Evolutionary conservation across 1,284 basidiomycete genomes (phyloP).

Genomic region (Ustanciosporium gigantosporum): DNA sequence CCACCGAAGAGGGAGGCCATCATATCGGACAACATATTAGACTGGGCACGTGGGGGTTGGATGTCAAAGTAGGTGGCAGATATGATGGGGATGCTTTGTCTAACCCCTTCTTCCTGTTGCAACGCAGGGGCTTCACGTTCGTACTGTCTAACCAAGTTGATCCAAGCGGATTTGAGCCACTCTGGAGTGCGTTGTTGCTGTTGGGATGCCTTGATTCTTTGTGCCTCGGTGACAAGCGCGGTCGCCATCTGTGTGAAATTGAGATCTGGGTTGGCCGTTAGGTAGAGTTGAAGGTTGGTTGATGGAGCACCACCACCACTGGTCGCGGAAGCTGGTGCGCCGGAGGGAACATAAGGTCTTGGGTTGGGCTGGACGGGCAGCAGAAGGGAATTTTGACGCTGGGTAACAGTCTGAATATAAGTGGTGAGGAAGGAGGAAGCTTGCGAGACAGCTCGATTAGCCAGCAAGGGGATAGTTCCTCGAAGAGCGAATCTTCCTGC

Average conservation of each 20-base stretch:
- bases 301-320: neutral
- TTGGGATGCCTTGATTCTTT: neutral
- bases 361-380: slow-evolving; percentile 57
- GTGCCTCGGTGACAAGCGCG: slow-evolving; percentile 28
- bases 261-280: slow-evolving; percentile 53
- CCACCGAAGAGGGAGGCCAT: slow-evolving; percentile 44
- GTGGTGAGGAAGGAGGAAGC: slow-evolving; percentile 34
- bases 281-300: slow-evolving; percentile 42
- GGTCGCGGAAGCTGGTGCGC: slow-evolving; percentile 10
- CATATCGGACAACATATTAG: slow-evolving; percentile 50
- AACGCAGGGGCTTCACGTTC: slow-evolving; percentile 37
- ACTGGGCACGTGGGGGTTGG: slow-evolving; percentile 16
- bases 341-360: slow-evolving; percentile 48
- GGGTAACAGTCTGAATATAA: slow-evolving; percentile 34
- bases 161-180: slow-evolving; percentile 33
- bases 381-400: slow-evolving; percentile 42
- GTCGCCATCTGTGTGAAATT: slow-evolving; percentile 57
- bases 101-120: slow-evolving; percentile 24
- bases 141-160: slow-evolving; percentile 35
- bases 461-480: slow-evolving; percentile 37
- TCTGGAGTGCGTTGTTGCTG: slow-evolving; percentile 10
- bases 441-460: slow-evolving; percentile 11
- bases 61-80: slow-evolving; percentile 36
- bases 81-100: slow-evolving; percentile 29
- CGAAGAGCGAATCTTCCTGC: slow-evolving; percentile 47